Conservation (phyloP, 2,329 filamentous ascomycete species). For the Triangularia verruculosa region DNA sequence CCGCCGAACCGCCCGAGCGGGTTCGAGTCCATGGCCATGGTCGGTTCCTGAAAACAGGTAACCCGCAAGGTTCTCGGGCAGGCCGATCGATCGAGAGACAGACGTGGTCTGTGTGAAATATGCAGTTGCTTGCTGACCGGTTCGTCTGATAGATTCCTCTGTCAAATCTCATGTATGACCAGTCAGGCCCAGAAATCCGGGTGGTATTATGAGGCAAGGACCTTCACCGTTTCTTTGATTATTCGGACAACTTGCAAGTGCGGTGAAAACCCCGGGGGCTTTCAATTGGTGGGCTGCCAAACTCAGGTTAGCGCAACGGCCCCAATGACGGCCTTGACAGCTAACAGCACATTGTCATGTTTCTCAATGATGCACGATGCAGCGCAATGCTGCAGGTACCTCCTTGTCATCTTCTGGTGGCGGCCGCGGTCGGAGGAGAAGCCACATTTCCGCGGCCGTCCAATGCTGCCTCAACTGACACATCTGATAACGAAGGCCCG, state of each 20-base stretch:
- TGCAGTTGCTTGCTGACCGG: not conserved
- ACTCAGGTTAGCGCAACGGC: not conserved
- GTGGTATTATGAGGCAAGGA: not conserved
- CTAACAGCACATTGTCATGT: not conserved
- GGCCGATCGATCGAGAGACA: not conserved
- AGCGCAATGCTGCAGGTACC: not conserved
- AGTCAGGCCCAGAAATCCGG: not conserved
- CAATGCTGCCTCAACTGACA: not conserved
- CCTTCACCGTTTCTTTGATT: not conserved
- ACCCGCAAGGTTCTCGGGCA: not conserved
- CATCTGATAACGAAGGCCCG: too few relatives aligned
- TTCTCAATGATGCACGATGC: not conserved
- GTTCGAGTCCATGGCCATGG: not conserved
- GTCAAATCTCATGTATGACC: not conserved
- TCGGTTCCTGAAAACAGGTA: not conserved
- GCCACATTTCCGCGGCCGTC: not conserved
- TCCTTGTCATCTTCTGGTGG: not conserved
- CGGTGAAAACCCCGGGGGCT: not conserved
- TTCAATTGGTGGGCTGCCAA: not conserved
- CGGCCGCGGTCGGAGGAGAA: not conserved
- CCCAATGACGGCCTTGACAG: not conserved
- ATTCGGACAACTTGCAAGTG: not conserved
- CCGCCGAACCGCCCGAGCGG: slow-evolving; percentile 6
- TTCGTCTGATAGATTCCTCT: not conserved
- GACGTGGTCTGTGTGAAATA: not conserved